Percentiles rank a stretch among this genome's conserved stretches.
Evolutionary conservation across 2,329 filamentous ascomycete species (phyloP).

Genomic region (Diaporthe sp.): DNA sequence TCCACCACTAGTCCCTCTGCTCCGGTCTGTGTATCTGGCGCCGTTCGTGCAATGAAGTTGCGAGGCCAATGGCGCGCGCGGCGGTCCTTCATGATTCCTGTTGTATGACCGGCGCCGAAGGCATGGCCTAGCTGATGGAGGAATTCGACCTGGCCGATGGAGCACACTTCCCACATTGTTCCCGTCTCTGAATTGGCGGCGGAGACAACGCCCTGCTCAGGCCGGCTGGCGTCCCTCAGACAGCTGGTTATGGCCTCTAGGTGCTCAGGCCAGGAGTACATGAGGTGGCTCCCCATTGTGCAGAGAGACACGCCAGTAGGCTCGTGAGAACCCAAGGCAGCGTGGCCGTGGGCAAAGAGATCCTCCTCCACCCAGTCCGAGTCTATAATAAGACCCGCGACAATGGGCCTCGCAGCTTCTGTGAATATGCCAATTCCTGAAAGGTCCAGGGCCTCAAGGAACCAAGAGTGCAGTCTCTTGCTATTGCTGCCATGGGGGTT

Average conservation of each 20-base stretch:
- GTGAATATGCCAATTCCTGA: background rate
- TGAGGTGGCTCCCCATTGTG: background rate
- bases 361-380: background rate
- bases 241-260: background rate
- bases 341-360: background rate
- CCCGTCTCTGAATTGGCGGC: background rate
- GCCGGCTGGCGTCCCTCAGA: background rate
- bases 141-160: background rate
- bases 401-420: background rate
- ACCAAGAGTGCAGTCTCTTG: background rate
- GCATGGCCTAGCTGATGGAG: conserved; percentile 5
- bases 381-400: background rate
- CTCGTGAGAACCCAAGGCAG: background rate
- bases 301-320: background rate
- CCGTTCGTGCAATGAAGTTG: background rate
- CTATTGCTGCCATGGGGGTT: background rate
- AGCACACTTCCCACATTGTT: background rate
- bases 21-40: background rate
- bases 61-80: background rate
- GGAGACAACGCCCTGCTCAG: background rate
- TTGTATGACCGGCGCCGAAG: background rate
- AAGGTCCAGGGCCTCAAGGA: background rate
- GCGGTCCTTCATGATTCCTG: background rate
- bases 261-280: background rate
- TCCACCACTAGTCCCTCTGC: background rate